Conservation (phyloP, 176 grass and related monocot species). For the Aechmea fasciata region DNA sequence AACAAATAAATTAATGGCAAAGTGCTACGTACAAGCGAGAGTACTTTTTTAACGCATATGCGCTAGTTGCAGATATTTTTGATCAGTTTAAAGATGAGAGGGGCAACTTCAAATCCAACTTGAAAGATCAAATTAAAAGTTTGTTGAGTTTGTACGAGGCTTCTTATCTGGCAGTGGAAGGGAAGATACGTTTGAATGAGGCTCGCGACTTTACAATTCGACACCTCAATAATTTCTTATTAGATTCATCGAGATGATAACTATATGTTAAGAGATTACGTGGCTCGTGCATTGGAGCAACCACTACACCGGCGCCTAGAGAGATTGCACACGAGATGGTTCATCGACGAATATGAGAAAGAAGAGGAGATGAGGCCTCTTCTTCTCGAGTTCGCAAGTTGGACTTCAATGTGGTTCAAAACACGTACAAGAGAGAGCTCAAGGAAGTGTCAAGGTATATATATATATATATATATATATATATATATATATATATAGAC, state of each 20-base stretch:
- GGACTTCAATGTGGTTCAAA: too few species aligned
- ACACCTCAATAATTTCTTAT: conserved; percentile 15
- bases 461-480: too few species aligned
- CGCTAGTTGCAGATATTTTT: not conserved
- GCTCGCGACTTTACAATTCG: conserved; percentile 17
- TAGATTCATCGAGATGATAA: not conserved
- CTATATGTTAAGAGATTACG: conserved; percentile 10
- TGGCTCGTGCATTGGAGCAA: conserved; percentile 12
- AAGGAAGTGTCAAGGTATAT: too few species aligned
- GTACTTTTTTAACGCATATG: not conserved
- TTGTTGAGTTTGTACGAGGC: conserved; percentile 21
- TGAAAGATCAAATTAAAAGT: conserved; percentile 3
- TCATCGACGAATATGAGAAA: conserved; percentile 18
- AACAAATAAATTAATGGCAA: not conserved
- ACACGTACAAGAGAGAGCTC: too few species aligned
- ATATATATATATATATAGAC: too few species aligned
- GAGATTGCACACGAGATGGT: conserved; percentile 18
- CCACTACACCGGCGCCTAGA: conserved; percentile 25
- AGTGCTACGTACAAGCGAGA: too few species aligned
- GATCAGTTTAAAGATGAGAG: not conserved
- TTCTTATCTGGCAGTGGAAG: conserved; percentile 17
- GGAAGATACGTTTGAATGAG: conserved; percentile 13
- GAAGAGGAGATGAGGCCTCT: not conserved
- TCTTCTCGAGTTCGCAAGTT: too few species aligned
- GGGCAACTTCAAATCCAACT: not conserved